phyloP scores from a whole-genome alignment of 2,329 filamentous ascomycete species.

The Hypoxylon sp. region DNA sequence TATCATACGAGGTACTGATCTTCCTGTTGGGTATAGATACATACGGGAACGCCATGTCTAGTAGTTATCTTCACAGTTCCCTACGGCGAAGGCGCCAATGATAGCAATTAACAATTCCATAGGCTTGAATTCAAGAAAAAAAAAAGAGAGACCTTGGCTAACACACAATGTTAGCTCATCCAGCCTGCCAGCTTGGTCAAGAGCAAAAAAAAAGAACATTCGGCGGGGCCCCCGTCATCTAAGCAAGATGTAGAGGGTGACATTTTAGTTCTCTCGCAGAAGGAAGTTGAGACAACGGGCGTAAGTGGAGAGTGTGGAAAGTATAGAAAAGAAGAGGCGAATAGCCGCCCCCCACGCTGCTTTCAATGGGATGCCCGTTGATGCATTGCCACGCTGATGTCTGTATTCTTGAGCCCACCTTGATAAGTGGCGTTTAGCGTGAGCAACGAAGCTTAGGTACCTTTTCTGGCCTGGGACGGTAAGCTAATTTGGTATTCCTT shows the following conservation, averaged over 20 bases:
- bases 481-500: conserved; percentile 7
- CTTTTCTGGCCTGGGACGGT: not conserved
- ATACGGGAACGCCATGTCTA: conserved; percentile 4
- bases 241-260: not conserved
- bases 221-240: not conserved
- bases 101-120: conserved; percentile 10
- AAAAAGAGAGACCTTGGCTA: not conserved
- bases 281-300: conserved; percentile 3
- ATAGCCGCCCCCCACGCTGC: conserved; percentile 23
- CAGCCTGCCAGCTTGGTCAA: not conserved
- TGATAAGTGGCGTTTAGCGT: not conserved
- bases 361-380: conserved; percentile 7
- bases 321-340: conserved; percentile 6
- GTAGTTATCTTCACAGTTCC: conserved; percentile 5
- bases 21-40: conserved; percentile 24
- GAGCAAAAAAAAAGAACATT: not conserved
- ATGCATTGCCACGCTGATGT: conserved; percentile 7
- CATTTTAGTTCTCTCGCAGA: not conserved
- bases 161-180: not conserved
- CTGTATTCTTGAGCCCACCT: not conserved
- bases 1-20: conserved; percentile 5
- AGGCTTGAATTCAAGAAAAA: not conserved
- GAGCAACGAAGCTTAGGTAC: not conserved
- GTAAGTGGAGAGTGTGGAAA: conserved; percentile 17
- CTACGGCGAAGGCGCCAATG: conserved; percentile 11